These are phyloP conservation scores for Globisporangium solare DNA, from an alignment of 352 stramenopile species.

Conservation along the genomic window DNA sequence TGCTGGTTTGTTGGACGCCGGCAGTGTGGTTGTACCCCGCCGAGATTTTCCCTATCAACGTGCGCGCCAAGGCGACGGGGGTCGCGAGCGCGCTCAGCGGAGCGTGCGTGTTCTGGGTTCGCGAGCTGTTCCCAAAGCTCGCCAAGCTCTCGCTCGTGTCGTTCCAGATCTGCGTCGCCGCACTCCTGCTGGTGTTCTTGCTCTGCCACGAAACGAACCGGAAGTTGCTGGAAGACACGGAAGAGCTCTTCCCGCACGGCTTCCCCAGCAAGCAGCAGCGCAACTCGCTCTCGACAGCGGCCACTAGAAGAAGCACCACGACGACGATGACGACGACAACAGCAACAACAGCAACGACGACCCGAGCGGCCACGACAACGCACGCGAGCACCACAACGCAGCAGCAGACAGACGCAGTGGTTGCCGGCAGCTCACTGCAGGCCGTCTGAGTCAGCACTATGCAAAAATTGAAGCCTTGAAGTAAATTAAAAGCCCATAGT, in stretches of 20 bases:
- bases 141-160: conserved; percentile 4
- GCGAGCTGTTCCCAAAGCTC: conserved; percentile 12
- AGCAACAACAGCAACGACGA: too few relatives aligned
- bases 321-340: too few relatives aligned
- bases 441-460: too few relatives aligned
- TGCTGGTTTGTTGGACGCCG: conserved; percentile 38
- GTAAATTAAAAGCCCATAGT: too few relatives aligned
- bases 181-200: conserved; percentile 39
- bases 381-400: too few relatives aligned
- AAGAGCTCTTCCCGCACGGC: conserved; percentile 38
- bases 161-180: conserved; percentile 9
- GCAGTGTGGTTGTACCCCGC: conserved; percentile 49
- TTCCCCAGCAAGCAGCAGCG: conserved; percentile 24
- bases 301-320: not conserved
- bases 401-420: too few relatives aligned
- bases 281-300: conserved; percentile 5
- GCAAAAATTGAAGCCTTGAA: too few relatives aligned
- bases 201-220: conserved; percentile 48
- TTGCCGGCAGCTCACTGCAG: too few relatives aligned
- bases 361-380: too few relatives aligned
- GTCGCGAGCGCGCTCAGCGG: conserved; percentile 32
- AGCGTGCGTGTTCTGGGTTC: conserved; percentile 10
- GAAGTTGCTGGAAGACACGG: conserved; percentile 52
- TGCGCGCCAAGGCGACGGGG: conserved; percentile 41
- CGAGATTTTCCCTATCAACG: conserved; percentile 50